Conservation (phyloP, 352 stramenopile genomes). For the Phytophthora colocasiae region DNA sequence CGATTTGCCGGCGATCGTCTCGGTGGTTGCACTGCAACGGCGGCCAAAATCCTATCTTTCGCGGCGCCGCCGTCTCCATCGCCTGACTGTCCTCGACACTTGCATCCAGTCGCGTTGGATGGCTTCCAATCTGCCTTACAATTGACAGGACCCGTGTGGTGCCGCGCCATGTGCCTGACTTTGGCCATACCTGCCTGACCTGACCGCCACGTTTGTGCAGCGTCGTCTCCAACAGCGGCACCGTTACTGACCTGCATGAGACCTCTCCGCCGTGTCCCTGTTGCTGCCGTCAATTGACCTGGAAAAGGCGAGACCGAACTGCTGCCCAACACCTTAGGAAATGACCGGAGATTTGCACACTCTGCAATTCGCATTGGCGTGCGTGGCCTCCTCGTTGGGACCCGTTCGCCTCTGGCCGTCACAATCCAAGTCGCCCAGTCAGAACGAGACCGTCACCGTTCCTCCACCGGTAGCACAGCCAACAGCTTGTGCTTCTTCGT, state of each 20-base stretch:
- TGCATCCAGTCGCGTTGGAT: conserved; percentile 2
- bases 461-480: conserved; percentile 25
- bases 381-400: neutral
- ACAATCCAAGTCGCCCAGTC: conserved; percentile 32
- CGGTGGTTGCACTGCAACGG: conserved; percentile 10
- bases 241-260: conserved; percentile 9
- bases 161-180: conserved; percentile 3
- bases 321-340: neutral
- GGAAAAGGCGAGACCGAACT: conserved; percentile 9
- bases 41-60: conserved; percentile 2
- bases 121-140: conserved; percentile 6
- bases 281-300: conserved; percentile 1
- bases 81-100: conserved; percentile 10
- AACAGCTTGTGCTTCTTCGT: conserved; percentile 31
- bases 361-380: conserved; percentile 20
- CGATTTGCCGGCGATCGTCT: conserved; percentile 1
- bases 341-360: conserved; percentile 26
- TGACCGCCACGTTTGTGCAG: neutral
- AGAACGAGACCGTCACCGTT: conserved; percentile 16
- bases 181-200: conserved; percentile 5
- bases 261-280: conserved; percentile 19
- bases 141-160: conserved; percentile 12
- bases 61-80: neutral
- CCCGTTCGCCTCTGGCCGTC: conserved; percentile 7
- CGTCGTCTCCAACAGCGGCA: conserved; percentile 11